Base-by-base conservation (phyloP, 805 yeast genomes). In the Pichia scutulata region DNA sequence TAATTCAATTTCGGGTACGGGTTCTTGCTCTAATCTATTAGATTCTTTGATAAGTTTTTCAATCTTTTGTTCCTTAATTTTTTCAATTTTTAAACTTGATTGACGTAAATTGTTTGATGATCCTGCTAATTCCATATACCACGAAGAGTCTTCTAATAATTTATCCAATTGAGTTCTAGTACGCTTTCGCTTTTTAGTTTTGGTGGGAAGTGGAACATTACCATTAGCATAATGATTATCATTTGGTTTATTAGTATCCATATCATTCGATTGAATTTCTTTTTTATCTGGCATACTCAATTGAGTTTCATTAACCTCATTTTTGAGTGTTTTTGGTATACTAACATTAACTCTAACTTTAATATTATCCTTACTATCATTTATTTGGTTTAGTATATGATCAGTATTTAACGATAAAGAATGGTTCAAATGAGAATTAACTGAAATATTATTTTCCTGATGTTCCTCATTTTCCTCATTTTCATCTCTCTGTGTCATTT, bases 71-170 rank as follows among this genome's bases (percentile, higher is more conserved):
- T 49, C 46, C 51, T 49, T 52, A 16, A 49, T n/a, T 23, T 45
- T 33, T 43, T 53, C 57, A 41, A 50, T 46, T 25, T 43, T 49
- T 14, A 45, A 28, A 46, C 49, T 42, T 3, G 52, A 50, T 33
- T 50, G 26, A 36, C 52, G 52, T 10, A n/a, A 7, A 33, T n/a
- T 33, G 37, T 33, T 33, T 33, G 37, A 33, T 33, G 37, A 33
- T 5, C 37, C 37, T n/a, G 37, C 16, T 8, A 44, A 44, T 41
- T 49, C 52, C n/a, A 57, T 53, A 46, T 62, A 63, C 69, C 69
- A 65, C 39, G 59, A 61, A 10, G 64, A 57, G 45, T 60, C 64
- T 41, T 41, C 43, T 8, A 41, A 26, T 41, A 41, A 41, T 24
- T 24, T 41, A n/a, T 25, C 43, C 12, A 41, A 18, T 24, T 41